Percentiles rank a stretch among this genome's conserved stretches.
These are phyloP conservation scores for Powellomyces hirtus DNA, from an alignment of 192 early-diverging fungal species.

Conservation along the genomic window DNA sequence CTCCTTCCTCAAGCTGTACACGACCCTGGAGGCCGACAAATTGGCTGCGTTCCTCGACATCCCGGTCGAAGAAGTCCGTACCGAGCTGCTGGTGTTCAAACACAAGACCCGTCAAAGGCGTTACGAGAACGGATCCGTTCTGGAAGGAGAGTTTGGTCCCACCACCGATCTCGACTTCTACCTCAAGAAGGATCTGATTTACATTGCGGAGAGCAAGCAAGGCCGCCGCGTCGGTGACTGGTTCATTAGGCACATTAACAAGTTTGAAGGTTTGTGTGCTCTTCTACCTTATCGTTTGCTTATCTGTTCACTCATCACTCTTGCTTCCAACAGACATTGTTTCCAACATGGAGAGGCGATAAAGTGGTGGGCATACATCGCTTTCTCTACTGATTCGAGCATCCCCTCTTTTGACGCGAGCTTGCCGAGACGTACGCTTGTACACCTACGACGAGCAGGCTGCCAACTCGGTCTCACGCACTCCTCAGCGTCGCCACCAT, in stretches of 20 bases:
- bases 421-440: too few species aligned
- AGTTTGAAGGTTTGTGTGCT: slow-evolving; percentile 64
- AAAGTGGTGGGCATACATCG: too few species aligned
- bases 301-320: background rate
- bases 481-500: too few species aligned
- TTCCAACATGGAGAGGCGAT: slow-evolving; percentile 33
- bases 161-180: slow-evolving; percentile 92
- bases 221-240: slow-evolving; percentile 91
- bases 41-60: slow-evolving; percentile 84
- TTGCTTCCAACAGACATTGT: slow-evolving; percentile 24
- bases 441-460: too few species aligned
- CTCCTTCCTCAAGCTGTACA: slow-evolving; percentile 95
- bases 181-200: slow-evolving; percentile 90
- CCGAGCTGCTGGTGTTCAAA: slow-evolving; percentile 89
- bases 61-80: slow-evolving; percentile 75
- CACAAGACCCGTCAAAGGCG: slow-evolving; percentile 89
- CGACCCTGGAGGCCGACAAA: slow-evolving; percentile 84
- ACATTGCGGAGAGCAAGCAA: slow-evolving; percentile 92
- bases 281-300: background rate
- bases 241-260: slow-evolving; percentile 93
- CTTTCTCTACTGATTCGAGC: too few species aligned
- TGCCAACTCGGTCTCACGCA: too few species aligned
- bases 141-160: slow-evolving; percentile 78
- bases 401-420: too few species aligned
- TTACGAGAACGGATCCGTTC: slow-evolving; percentile 75